phyloP scores from a whole-genome alignment of 2,329 filamentous ascomycete genomes.

The Purpureocillium takamizusanense region DNA sequence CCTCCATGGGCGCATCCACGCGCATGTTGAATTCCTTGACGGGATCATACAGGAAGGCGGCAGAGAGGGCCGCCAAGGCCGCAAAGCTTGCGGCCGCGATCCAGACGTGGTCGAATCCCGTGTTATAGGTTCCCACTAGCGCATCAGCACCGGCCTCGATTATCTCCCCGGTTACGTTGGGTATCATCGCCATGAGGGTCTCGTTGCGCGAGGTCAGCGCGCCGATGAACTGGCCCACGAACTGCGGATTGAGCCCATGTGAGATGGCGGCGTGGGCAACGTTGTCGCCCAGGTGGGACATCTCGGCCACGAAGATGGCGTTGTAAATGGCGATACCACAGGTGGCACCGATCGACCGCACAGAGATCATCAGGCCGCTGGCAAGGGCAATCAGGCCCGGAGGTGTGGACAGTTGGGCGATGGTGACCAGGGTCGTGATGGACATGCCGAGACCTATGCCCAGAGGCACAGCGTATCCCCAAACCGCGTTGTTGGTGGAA shows the following conservation, averaged over 20 bases:
- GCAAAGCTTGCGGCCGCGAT: conserved; percentile 18
- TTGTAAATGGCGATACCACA: conserved; percentile 26
- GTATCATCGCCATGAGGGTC: conserved; percentile 14
- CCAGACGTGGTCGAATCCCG: conserved; percentile 23
- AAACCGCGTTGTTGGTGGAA: conserved; percentile 10
- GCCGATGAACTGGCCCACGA: conserved; percentile 15
- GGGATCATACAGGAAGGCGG: conserved; percentile 18
- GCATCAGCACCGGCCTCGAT: conserved; percentile 16
- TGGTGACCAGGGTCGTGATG: conserved; percentile 23
- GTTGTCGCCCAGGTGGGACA: conserved; percentile 18
- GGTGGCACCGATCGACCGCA: conserved; percentile 14
- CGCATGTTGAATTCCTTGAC: conserved; percentile 26
- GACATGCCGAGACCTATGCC: conserved; percentile 24
- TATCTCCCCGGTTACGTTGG: conserved; percentile 18
- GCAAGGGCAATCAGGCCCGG: conserved; percentile 26
- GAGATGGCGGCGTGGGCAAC: conserved; percentile 21
- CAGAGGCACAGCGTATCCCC: conserved; percentile 27
- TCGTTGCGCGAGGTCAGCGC: conserved; percentile 15
- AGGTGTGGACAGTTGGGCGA: conserved; percentile 23
- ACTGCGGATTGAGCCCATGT: conserved; percentile 13
- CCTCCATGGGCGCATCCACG: conserved; percentile 26
- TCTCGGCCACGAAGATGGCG: conserved; percentile 17
- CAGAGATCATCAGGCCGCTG: conserved; percentile 26
- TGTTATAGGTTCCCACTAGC: conserved; percentile 16
- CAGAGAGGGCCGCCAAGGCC: conserved; percentile 13